Evolutionary conservation across 1,139 yeast genomes (phyloP), one percentile per base, ranked within the genome.

Genomic region (Scheffersomyces segobiensis): DNA sequence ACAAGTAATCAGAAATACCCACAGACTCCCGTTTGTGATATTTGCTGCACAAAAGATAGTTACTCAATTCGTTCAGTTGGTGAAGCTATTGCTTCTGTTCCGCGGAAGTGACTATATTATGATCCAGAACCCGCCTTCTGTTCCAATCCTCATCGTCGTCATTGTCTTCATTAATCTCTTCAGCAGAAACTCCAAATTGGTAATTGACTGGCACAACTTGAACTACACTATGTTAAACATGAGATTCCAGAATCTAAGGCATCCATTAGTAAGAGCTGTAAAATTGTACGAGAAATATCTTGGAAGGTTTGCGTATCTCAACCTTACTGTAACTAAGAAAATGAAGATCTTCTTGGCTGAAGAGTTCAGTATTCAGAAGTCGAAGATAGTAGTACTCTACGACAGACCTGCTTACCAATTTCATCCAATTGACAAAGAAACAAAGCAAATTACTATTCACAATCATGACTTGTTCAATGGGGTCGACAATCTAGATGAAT

Each of bases 201-300:
- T 95, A 20, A 85, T 96, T 57, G 99, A 96, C 73, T 96, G 99
- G 99, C 99, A 96, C 72, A 96, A 96, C 71, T 79, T 96, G 65
- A 97, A 97, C 56, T 95, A 86, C 73, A 84, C 97, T 0, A 91
- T 96, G 42, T 76, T 96, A 61, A 88, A 89, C 57, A 72, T 95
- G 65, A 86, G 87, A 63, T 85, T 86, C 66, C 66, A 79, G 5
- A 82, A 83, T 63, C 67, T 73, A 55, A 71, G 68, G 54, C 93
- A 91, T 67, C 87, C 88, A 0, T 71, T 91, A 60, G 97, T 93
- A 2, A 73, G 75, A 54, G 51, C 86, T 2, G 83, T 91, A 65
- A 84, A 77, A 62, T 59, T 71, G 17, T 87, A 90, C 64, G 97
- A 91, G 68, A 69, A 70, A 53, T 56, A 69, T 20, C 82, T 93